Evolutionary conservation across 179 eudicot species (phyloP).

Genomic region (Camellia oleifera): DNA sequence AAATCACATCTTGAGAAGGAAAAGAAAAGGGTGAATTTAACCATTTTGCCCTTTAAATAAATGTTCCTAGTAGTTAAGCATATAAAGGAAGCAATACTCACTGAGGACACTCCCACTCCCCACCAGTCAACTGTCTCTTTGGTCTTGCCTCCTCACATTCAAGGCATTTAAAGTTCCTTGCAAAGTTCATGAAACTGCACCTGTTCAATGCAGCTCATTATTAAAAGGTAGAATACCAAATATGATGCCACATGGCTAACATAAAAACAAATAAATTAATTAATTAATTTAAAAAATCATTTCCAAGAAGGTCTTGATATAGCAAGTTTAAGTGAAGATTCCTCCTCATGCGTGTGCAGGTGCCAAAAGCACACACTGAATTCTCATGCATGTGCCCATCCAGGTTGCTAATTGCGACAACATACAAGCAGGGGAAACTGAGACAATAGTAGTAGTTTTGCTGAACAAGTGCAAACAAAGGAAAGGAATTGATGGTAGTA

Average conservation of each 20-base stretch:
- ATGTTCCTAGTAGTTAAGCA: neutral
- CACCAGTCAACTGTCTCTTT: constrained; percentile 58
- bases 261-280: neutral
- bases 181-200: constrained; percentile 86
- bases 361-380: constrained; percentile 2
- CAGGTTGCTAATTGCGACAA: neutral
- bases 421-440: neutral
- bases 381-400: neutral
- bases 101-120: constrained; percentile 98
- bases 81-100: constrained; percentile 41
- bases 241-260: neutral
- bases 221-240: neutral
- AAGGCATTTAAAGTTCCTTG: constrained; percentile 67
- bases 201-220: constrained; percentile 38
- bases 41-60: neutral
- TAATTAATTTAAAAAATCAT: neutral
- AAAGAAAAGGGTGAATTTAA: neutral
- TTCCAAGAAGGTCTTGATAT: neutral
- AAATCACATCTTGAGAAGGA: constrained; percentile 56
- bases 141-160: constrained; percentile 77
- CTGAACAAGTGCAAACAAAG: neutral
- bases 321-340: neutral
- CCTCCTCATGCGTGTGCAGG: neutral
- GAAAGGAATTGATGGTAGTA: neutral
- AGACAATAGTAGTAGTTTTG: neutral